Base-by-base conservation (phyloP, 2,329 filamentous ascomycete genomes). In the Cladosporium velox region DNA sequence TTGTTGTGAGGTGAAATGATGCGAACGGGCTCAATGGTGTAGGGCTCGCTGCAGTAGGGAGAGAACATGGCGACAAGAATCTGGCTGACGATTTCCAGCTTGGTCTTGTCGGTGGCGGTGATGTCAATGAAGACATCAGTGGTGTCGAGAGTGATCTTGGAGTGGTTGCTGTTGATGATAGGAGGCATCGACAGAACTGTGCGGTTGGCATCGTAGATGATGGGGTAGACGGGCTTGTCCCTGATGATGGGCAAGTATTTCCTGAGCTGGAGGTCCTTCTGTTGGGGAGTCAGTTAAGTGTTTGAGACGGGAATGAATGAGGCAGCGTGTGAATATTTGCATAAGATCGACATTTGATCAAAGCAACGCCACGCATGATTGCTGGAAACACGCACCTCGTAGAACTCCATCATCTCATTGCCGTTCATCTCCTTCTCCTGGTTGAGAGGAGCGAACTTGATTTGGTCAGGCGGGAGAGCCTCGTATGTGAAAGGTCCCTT, bases 11-110 rank as follows among this genome's bases (percentile, higher is more conserved):
- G 88, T 11, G 95, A 98, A 67, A 95, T 86, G 74, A 99, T 92
- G 79, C 94, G 90, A 73, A 99, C 88, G 4, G 95, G 93, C 80
- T 99, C 95, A 72, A 99, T 88, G 61, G 93, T 95, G 86, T 95
- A 97, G 30, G 88, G 88, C 76, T 97, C 92, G 24, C 87, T 85
- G 75, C 91, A 93, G 81, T 98, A 97, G 76, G 89, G 86, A 55
- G 91, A 96, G 85, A 99, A 99, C 94, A 99, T 99, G 74, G 94
- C 88, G 51, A 97, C 91, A 78, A 99, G 90, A 76, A 97, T 97
- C 78, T 96, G 93, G 81, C 91, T 92, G 68, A 97, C 94, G 70
- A 99, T 92, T 72, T 97, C 93, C 54, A 98, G 86, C 83, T 99
- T 99, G 32, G 96, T 99, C 77, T 91, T 89, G 78, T 99, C 95